Percentiles rank a stretch among this genome's conserved stretches.
Evolutionary conservation across 2,329 filamentous ascomycete species (phyloP).

Genomic region (Colletotrichum sp.): DNA sequence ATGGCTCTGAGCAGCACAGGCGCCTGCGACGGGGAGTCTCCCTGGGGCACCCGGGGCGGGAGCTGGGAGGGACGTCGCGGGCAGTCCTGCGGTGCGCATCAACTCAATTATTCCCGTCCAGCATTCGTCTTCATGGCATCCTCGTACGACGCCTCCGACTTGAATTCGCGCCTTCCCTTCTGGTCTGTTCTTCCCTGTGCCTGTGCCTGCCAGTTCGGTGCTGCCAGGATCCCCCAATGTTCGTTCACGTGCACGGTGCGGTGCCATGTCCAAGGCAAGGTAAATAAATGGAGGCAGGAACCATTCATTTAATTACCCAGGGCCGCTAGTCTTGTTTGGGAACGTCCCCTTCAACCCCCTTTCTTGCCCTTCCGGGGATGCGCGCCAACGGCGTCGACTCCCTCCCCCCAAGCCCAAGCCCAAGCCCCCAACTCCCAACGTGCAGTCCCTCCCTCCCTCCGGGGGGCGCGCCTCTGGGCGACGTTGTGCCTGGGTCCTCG

Average conservation of each 20-base stretch:
- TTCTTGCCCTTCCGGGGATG: conserved; percentile 9
- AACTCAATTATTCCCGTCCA: background rate
- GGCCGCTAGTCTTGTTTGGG: background rate
- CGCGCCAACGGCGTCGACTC: conserved; percentile 1
- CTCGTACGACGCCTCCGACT: background rate
- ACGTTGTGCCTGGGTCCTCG: background rate
- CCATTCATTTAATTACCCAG: background rate
- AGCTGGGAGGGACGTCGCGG: background rate
- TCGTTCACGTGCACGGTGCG: background rate
- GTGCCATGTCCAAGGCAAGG: background rate
- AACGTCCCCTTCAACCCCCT: background rate
- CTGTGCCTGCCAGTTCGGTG: background rate
- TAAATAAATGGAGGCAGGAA: conserved; percentile 4
- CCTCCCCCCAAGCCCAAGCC: background rate
- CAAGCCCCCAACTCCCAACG: background rate
- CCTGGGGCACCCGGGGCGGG: background rate
- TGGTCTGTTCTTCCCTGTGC: background rate
- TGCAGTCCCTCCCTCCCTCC: background rate
- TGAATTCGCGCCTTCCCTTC: background rate
- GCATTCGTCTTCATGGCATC: background rate
- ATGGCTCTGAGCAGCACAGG: background rate
- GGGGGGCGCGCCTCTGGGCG: background rate
- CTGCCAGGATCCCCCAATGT: background rate
- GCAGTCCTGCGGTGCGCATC: background rate
- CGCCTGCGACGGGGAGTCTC: background rate